A percentile compares a stretch with the other conserved stretches of the same genome.
phyloP scores from a whole-genome alignment of 2,329 filamentous ascomycete species.

The Lachnellula occidentalis region DNA sequence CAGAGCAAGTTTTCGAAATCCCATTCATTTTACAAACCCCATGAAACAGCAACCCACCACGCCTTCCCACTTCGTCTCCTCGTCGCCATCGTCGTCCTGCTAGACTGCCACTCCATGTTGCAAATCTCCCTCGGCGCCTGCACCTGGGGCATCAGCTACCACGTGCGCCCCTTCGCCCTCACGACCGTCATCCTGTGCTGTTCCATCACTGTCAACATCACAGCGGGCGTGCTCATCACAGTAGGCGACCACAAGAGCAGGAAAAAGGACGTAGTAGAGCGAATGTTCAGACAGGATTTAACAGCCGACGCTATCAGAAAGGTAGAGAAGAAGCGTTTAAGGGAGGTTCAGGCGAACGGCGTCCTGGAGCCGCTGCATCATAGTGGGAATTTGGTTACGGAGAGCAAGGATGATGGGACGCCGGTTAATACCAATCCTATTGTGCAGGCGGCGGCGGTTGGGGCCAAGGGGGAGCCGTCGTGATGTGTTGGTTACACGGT shows the following conservation, averaged over 20 bases:
- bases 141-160: constrained; percentile 74
- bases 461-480: no score
- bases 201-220: constrained; percentile 72
- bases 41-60: constrained; percentile 76
- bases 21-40: constrained; percentile 84
- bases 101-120: constrained; percentile 74
- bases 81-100: constrained; percentile 69
- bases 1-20: constrained; percentile 75
- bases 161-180: constrained; percentile 61
- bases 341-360: neutral
- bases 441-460: no score
- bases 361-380: neutral
- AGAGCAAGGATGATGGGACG: neutral
- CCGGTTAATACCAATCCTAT: no score
- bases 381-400: neutral
- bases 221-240: constrained; percentile 69
- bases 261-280: constrained; percentile 80
- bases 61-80: constrained; percentile 72
- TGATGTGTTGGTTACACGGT: no score
- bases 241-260: constrained; percentile 70
- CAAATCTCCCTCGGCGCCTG: constrained; percentile 74
- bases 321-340: constrained; percentile 31
- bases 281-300: constrained; percentile 70
- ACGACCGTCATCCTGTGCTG: constrained; percentile 78
- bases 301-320: constrained; percentile 56